Conservation (phyloP, 768 basidiomycete genomes). For the Dentipellis fragilis region DNA sequence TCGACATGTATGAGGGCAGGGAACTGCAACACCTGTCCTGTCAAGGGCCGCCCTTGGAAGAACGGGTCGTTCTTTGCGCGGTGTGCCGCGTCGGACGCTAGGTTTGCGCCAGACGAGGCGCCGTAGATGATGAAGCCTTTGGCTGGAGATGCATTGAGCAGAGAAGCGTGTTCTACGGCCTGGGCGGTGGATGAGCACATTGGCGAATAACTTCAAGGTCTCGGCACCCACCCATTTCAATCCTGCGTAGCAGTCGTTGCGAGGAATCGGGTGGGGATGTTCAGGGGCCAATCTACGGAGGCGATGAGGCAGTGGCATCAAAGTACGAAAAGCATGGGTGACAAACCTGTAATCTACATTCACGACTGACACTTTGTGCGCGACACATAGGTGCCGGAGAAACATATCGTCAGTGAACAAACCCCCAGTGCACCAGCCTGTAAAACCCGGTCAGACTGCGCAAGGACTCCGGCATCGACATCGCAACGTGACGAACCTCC, state of each 20-base stretch:
- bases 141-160: not conserved
- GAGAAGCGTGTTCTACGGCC: not conserved
- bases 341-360: not conserved
- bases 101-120: not conserved
- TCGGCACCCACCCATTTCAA: constrained; percentile 1
- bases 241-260: not conserved
- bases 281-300: not conserved
- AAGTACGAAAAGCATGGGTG: not conserved
- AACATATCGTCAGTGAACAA: not conserved
- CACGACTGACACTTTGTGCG: not conserved
- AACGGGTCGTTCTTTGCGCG: not conserved
- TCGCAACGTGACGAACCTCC: not conserved
- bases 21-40: not conserved
- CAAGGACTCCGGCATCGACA: not conserved
- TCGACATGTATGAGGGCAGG: not conserved
- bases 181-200: not conserved
- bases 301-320: not conserved
- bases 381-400: not conserved
- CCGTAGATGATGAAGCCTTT: constrained; percentile 1
- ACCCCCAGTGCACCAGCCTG: not conserved
- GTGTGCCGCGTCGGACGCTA: not conserved
- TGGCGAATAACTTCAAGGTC: not conserved
- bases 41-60: not conserved
- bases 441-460: not conserved
- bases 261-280: not conserved